These are phyloP conservation scores for Escallonia rubra DNA, from an alignment of 129 eudicot species.

Conservation along the genomic window DNA sequence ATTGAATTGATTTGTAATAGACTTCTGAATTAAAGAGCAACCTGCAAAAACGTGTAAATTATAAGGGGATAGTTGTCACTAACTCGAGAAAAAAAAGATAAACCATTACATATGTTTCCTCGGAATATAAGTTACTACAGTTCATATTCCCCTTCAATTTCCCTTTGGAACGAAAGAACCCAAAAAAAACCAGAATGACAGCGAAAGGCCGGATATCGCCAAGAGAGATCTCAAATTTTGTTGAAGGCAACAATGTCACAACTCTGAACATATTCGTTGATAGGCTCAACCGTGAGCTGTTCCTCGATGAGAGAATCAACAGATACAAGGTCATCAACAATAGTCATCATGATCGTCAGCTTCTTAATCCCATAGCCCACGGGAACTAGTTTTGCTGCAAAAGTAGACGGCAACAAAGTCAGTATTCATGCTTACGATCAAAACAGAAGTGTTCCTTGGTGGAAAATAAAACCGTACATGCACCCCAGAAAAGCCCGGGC, in stretches of 20 bases:
- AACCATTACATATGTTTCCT: too few species aligned
- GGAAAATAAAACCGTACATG: conserved; percentile 49
- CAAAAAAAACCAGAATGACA: too few species aligned
- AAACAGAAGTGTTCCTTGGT: not conserved
- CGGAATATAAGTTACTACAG: too few species aligned
- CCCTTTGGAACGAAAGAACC: too few species aligned
- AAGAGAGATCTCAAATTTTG: conserved; percentile 55
- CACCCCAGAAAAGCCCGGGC: conserved; percentile 91
- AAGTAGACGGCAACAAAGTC: not conserved
- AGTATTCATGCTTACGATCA: not conserved
- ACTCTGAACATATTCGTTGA: conserved; percentile 85
- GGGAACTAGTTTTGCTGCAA: conserved; percentile 85
- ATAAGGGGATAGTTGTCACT: too few species aligned
- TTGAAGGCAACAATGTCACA: conserved; percentile 98
- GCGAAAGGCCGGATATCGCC: too few species aligned
- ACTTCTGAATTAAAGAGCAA: too few species aligned
- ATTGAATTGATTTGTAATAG: too few species aligned
- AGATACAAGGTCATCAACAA: conserved; percentile 90
- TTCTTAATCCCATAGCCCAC: conserved; percentile 98
- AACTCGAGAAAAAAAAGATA: too few species aligned
- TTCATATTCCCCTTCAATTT: too few species aligned
- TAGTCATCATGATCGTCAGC: conserved; percentile 86
- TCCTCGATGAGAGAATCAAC: conserved; percentile 85
- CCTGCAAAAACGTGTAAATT: too few species aligned
- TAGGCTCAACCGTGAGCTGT: conserved; percentile 74